Conservation (phyloP, 352 stramenopile species). For the Phytophthora fragariae region DNA sequence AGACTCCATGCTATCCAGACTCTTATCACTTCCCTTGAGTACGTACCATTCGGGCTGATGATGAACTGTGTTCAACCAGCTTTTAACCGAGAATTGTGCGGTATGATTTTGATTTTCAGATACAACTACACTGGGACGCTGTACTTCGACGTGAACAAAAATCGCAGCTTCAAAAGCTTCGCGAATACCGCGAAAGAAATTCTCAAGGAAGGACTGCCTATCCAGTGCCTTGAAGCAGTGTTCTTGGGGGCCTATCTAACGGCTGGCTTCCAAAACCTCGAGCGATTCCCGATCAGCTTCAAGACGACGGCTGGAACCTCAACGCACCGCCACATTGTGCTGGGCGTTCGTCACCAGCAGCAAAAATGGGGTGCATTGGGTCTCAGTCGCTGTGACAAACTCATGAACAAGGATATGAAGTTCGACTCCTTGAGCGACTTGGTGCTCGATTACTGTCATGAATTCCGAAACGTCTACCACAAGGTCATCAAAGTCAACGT, state of each 20-base stretch:
- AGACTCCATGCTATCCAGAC: conserved; percentile 67
- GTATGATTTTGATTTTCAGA: conserved; percentile 21
- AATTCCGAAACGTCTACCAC: conserved; percentile 76
- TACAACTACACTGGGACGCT: conserved; percentile 91
- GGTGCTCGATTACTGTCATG: conserved; percentile 69
- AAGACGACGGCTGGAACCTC: conserved; percentile 70
- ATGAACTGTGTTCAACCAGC: not conserved
- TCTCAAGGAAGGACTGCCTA: conserved; percentile 80
- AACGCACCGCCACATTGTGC: conserved; percentile 84
- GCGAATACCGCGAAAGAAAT: conserved; percentile 89
- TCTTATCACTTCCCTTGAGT: conserved; percentile 79
- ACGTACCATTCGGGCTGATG: conserved; percentile 18
- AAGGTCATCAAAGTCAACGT: conserved; percentile 82
- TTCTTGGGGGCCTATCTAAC: conserved; percentile 88
- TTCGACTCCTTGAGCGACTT: conserved; percentile 83
- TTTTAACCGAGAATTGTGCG: not conserved
- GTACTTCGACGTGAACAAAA: conserved; percentile 90
- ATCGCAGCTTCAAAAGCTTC: conserved; percentile 91
- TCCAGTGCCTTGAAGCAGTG: conserved; percentile 90
- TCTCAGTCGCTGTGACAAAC: conserved; percentile 80
- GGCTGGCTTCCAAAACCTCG: conserved; percentile 64
- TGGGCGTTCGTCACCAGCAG: conserved; percentile 77
- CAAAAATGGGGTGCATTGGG: conserved; percentile 87
- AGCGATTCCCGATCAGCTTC: conserved; percentile 89
- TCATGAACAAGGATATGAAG: conserved; percentile 89